Evolutionary conservation across 441 rosid species (phyloP).

Genomic region (Breynia disticha): DNA sequence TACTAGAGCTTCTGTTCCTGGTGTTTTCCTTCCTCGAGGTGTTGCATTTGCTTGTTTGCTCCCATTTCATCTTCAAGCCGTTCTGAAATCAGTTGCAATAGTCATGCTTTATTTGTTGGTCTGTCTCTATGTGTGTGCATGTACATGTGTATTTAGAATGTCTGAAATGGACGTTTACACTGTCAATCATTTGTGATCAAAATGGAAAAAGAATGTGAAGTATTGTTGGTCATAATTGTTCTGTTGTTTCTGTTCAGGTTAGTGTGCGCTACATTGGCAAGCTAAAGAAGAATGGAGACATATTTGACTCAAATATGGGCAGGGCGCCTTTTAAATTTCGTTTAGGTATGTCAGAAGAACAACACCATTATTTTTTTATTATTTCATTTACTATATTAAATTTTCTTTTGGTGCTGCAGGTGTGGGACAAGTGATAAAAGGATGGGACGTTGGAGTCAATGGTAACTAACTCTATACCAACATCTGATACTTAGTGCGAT

Average conservation of each 20-base stretch:
- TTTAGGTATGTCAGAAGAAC: slow-evolving; percentile 42
- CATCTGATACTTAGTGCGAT: background rate
- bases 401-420: slow-evolving; percentile 34
- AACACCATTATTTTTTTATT: no score
- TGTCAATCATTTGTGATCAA: background rate
- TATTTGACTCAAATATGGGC: slow-evolving; percentile 76
- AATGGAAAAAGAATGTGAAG: background rate
- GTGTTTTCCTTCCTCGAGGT: no score
- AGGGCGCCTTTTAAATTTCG: slow-evolving; percentile 75
- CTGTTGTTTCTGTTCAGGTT: slow-evolving; percentile 44
- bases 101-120: background rate
- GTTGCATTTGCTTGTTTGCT: background rate
- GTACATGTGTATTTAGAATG: background rate
- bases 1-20: no score
- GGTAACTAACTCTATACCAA: slow-evolving; percentile 42
- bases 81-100: background rate
- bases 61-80: background rate
- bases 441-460: slow-evolving; percentile 93
- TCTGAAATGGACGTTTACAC: slow-evolving; percentile 2
- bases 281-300: slow-evolving; percentile 74
- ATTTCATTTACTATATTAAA: slow-evolving; percentile 3
- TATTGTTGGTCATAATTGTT: background rate
- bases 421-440: slow-evolving; percentile 81
- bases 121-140: background rate
- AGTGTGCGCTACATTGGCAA: slow-evolving; percentile 73